Percentiles rank a stretch among this genome's conserved stretches.
phyloP scores from a whole-genome alignment of 345 rosid species.

The Heritiera fomes region DNA sequence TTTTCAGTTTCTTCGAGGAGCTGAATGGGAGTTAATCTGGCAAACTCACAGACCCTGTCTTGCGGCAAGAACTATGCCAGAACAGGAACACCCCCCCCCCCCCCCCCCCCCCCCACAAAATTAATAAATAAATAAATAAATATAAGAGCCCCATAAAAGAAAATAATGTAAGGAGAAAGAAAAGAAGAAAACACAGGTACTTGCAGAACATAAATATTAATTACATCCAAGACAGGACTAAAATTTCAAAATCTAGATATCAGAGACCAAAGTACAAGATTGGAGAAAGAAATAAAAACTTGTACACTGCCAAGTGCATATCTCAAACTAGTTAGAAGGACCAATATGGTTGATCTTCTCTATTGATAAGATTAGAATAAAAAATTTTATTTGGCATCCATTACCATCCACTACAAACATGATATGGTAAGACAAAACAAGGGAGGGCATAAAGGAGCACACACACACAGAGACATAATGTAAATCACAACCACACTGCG shows the following conservation, averaged over 20 bases:
- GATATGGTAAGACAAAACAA: neutral
- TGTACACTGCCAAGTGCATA: neutral
- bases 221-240: neutral
- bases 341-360: neutral
- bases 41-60: slow-evolving; percentile 94
- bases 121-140: no score
- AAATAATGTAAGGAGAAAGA: neutral
- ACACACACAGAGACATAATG: neutral
- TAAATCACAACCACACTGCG: neutral
- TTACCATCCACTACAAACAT: neutral
- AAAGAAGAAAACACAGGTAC: neutral
- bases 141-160: neutral
- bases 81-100: neutral
- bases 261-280: neutral
- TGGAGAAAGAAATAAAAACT: neutral
- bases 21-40: slow-evolving; percentile 89
- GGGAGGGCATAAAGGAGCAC: neutral
- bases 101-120: no score
- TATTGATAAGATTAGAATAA: neutral
- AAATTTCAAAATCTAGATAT: neutral
- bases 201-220: neutral
- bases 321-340: neutral
- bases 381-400: neutral
- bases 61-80: slow-evolving; percentile 71
- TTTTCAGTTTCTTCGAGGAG: slow-evolving; percentile 95